These are phyloP conservation scores for Podospora tetraspora DNA, from an alignment of 495 filamentous ascomycete species.

Conservation along the genomic window DNA sequence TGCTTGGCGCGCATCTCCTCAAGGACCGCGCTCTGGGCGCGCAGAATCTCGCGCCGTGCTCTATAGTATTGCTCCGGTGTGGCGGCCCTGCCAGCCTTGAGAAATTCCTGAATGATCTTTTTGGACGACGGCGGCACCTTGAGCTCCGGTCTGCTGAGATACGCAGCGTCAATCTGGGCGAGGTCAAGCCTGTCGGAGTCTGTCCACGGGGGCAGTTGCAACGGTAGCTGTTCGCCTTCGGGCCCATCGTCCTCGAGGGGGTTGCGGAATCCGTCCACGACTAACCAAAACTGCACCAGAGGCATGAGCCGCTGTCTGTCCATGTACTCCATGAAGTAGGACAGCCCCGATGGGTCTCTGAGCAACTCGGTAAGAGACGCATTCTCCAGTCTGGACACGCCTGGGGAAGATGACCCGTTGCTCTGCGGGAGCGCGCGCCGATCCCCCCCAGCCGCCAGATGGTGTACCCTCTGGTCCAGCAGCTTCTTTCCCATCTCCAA, in stretches of 20 bases:
- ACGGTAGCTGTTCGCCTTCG: conserved; percentile 58
- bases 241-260: conserved; percentile 83
- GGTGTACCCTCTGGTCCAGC: conserved; percentile 82
- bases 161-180: conserved; percentile 82
- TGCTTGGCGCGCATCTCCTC: conserved; percentile 75
- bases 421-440: conserved; percentile 33
- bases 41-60: conserved; percentile 75
- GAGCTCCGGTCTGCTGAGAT: conserved; percentile 75
- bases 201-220: conserved; percentile 65
- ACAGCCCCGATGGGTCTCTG: conserved; percentile 80
- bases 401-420: conserved; percentile 27
- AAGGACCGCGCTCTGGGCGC: conserved; percentile 74
- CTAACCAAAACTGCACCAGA: conserved; percentile 96
- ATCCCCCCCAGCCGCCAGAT: conserved; percentile 64
- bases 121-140: conserved; percentile 66
- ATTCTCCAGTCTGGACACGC: conserved; percentile 57
- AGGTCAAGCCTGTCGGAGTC: conserved; percentile 82
- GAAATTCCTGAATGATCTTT: conserved; percentile 64
- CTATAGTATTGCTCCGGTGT: conserved; percentile 74
- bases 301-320: conserved; percentile 82
- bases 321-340: conserved; percentile 99
- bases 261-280: conserved; percentile 95
- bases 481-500: conserved; percentile 87
- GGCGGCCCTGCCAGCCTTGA: conserved; percentile 69
- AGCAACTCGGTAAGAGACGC: conserved; percentile 75